Evolutionary conservation across 2,329 filamentous ascomycete species (phyloP).

Genomic region (Chrysoporthe puriensis): DNA sequence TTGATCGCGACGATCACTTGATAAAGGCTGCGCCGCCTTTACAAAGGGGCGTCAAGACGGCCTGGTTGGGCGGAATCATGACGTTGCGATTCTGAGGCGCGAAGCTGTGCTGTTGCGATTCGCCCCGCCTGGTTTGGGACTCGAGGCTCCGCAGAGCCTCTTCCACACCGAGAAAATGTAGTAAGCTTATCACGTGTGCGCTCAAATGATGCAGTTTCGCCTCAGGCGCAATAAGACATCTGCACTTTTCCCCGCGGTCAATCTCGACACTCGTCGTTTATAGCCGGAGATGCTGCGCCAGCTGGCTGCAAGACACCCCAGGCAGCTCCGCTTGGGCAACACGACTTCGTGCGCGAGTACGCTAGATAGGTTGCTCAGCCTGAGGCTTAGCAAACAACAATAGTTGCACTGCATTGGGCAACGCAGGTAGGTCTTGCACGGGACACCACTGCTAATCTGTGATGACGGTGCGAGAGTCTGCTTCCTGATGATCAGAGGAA

Average conservation of each 20-base stretch:
- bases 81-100: neutral
- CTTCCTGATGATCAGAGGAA: neutral
- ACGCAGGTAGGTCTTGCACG: neutral
- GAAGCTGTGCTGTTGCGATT: neutral
- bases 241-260: neutral
- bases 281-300: neutral
- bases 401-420: constrained; percentile 1
- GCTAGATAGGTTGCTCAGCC: neutral
- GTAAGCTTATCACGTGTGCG: neutral
- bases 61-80: neutral
- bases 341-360: neutral
- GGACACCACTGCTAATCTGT: neutral
- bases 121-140: neutral
- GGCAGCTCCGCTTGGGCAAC: neutral
- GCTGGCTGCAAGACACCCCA: neutral
- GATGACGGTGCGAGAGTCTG: neutral
- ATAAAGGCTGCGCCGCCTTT: neutral
- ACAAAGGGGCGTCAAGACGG: neutral
- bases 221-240: neutral
- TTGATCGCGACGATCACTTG: neutral
- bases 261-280: neutral
- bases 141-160: neutral
- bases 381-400: neutral
- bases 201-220: neutral
- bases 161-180: neutral